A percentile compares a stretch with the other conserved stretches of the same genome.
These are phyloP conservation scores for Claviceps capensis DNA, from an alignment of 2,329 filamentous ascomycete species.

Conservation along the genomic window DNA sequence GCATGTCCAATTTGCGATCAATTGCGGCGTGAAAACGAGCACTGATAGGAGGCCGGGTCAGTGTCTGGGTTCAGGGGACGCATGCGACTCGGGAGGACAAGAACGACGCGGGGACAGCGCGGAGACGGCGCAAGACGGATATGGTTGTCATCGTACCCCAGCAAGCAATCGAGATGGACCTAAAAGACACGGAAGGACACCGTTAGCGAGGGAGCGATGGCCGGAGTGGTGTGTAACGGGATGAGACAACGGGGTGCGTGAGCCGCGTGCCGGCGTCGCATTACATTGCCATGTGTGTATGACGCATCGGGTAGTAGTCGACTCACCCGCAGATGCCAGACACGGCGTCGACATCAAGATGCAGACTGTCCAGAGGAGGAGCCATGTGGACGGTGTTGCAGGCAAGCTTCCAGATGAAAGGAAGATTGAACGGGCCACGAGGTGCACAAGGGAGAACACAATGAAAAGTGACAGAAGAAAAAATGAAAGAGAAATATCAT, in stretches of 20 bases:
- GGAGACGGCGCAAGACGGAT: no score
- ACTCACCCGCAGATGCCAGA: slow-evolving; percentile 78
- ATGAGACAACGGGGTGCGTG: no score
- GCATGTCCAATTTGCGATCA: slow-evolving; percentile 85
- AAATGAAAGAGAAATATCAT: no score
- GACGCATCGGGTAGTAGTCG: neutral
- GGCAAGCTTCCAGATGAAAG: neutral
- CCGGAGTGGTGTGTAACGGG: no score
- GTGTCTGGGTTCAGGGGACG: neutral
- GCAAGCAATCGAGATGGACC: slow-evolving; percentile 90
- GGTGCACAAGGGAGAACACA: no score
- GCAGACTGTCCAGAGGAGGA: slow-evolving; percentile 41
- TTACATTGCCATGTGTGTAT: neutral
- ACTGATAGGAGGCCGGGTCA: slow-evolving; percentile 28
- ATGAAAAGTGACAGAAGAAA: no score
- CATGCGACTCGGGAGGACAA: neutral
- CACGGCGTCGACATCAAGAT: slow-evolving; percentile 78
- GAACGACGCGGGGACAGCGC: no score
- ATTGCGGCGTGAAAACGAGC: slow-evolving; percentile 93
- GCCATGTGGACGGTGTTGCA: slow-evolving; percentile 26
- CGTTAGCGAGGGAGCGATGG: neutral
- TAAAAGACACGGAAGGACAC: slow-evolving; percentile 16
- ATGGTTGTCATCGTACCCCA: slow-evolving; percentile 39
- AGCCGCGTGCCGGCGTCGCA: no score
- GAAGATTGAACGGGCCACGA: no score